Evolutionary conservation across 441 rosid genomes (phyloP), one percentile per base, ranked within the genome.

Genomic region (Francoa sonchifolia): DNA sequence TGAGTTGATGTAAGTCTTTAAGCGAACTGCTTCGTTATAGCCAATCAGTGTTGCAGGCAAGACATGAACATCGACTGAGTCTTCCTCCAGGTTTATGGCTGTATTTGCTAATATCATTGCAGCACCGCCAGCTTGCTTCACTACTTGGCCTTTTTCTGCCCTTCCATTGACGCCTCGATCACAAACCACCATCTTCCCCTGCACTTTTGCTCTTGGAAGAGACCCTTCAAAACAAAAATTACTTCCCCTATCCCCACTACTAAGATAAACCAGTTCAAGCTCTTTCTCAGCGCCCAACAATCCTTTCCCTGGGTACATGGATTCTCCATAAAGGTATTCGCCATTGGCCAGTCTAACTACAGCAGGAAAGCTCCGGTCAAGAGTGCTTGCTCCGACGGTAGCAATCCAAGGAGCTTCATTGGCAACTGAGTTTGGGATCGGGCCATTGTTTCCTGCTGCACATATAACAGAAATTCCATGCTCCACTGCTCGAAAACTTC

Each of bases 361-460:
- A 6, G 81, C 84, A 0, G 89, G 89, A 29, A 79, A 79, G 33
- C 50, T 68, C 33, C 89, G 47, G 59, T 76, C 79, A 0, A 79
- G 62, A 3, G 89, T 76, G 52, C 84, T 70, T 4, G 89, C 84
- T 0, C 81, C 84, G 2, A 79, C 33, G 0, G 89, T 76, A 30
- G 74, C 52, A 33, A 76, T 53, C 89, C 89, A 79, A 5, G 89
- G 89, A 21, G 89, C 81, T 43, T 57, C 66, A 23, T 76, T 79
- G 14, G 81, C 77, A n/a, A 79, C 81, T 1, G 89, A 76, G 45
- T 62, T 58, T 1, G 41, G 58, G 2, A 79, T 23, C 0, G 89
- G 89, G 33, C 89, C 89, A 19, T 63, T 73, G 54, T 79, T 79
- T 37, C 89, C 89, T 7, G 73, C 89, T 1, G 89, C 71, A 18